phyloP scores from a whole-genome alignment of 495 filamentous ascomycete genomes.

The Platismatia glauca region DNA sequence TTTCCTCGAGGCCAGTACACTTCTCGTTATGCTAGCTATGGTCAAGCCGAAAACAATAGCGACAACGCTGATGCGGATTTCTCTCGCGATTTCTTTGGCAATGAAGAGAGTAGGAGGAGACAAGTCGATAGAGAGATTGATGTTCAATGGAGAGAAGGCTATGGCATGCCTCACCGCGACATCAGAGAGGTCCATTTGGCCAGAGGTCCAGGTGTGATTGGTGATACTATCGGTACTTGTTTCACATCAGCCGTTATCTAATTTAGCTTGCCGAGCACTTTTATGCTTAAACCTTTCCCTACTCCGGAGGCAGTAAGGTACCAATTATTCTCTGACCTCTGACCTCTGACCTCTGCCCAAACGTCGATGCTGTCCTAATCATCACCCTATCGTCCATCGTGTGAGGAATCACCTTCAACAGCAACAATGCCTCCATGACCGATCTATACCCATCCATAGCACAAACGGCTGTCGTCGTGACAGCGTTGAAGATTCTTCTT shows the following conservation, averaged over 20 bases:
- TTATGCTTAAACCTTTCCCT: conserved; percentile 3
- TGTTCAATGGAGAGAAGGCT: conserved; percentile 37
- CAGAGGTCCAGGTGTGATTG: conserved; percentile 8
- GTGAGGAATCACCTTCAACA: neutral
- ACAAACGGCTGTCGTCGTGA: conserved; percentile 79
- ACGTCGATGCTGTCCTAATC: too few species aligned
- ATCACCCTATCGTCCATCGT: too few species aligned
- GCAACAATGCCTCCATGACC: conserved; percentile 53
- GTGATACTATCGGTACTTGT: conserved; percentile 1
- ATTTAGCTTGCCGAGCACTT: neutral
- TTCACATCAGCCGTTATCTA: neutral
- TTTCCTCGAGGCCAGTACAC: conserved; percentile 19
- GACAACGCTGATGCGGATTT: conserved; percentile 40
- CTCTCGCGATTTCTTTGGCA: too few species aligned
- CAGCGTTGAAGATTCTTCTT: conserved; percentile 85
- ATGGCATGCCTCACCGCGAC: conserved; percentile 43
- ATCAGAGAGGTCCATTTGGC: conserved; percentile 42
- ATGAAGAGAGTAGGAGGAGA: conserved; percentile 39
- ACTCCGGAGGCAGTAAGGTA: neutral
- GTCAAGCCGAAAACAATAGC: conserved; percentile 44
- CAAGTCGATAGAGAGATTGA: conserved; percentile 40
- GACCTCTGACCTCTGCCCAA: too few species aligned
- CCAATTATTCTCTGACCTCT: neutral
- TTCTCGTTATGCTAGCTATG: conserved; percentile 36
- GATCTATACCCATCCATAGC: conserved; percentile 74